Conservation (phyloP, 805 yeast genomes). For the Candida silvatica region DNA sequence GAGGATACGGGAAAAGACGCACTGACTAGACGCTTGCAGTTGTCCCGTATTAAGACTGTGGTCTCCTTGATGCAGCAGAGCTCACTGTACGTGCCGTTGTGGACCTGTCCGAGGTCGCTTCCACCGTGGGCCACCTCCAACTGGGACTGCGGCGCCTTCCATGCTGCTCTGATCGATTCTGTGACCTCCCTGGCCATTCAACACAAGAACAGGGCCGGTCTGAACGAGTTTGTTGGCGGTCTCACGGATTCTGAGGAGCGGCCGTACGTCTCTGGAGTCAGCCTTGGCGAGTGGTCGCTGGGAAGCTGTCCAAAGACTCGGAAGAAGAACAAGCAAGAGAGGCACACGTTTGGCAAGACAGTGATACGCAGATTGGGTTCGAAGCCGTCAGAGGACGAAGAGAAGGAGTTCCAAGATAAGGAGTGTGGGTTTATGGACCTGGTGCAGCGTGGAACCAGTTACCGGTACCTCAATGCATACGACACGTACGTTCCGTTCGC, state of each 20-base stretch:
- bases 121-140: constrained; percentile 14
- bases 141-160: constrained; percentile 37
- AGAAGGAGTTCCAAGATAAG: neutral
- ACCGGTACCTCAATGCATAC: constrained; percentile 10
- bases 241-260: too few relatives aligned
- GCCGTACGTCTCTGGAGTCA: constrained; percentile 11
- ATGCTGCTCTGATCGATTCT: constrained; percentile 36
- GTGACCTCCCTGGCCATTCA: constrained; percentile 27
- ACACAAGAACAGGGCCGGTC: constrained; percentile 21
- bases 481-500: constrained; percentile 8
- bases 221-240: constrained; percentile 35
- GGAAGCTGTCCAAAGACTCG: too few relatives aligned
- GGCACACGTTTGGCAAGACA: constrained; percentile 18
- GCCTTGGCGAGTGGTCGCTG: too few relatives aligned
- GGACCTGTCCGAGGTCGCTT: constrained; percentile 13
- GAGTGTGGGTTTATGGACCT: constrained; percentile 7
- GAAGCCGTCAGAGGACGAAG: constrained; percentile 4
- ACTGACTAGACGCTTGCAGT: constrained; percentile 6
- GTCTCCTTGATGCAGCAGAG: constrained; percentile 38
- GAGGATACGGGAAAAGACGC: constrained; percentile 1
- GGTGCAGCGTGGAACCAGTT: constrained; percentile 11
- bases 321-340: too few relatives aligned
- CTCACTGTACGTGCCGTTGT: constrained; percentile 50
- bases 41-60: constrained; percentile 37
- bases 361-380: constrained; percentile 13